phyloP scores from a whole-genome alignment of 371 early-diverging fungal genomes.

The Lichtheimia ramosa region DNA sequence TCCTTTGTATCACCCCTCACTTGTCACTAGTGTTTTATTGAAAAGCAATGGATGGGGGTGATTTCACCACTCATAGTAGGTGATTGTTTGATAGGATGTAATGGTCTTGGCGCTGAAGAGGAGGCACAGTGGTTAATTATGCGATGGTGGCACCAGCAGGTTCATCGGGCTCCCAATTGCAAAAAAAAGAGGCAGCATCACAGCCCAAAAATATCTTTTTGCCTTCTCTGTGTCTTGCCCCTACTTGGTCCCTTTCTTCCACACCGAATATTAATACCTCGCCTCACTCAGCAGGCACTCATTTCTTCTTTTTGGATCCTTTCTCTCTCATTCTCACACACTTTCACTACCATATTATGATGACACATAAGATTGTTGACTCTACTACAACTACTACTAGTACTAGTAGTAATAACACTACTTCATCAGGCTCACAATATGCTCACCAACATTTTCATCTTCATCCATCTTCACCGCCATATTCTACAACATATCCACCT shows the following conservation, averaged over 20 bases:
- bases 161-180: too few species aligned
- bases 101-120: too few species aligned
- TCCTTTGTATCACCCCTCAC: too few species aligned
- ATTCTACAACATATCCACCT: neutral
- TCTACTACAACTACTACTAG: neutral
- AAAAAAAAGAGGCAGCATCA: neutral
- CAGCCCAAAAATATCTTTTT: slow-evolving; percentile 2
- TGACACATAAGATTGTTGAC: neutral
- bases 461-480: neutral
- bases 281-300: neutral
- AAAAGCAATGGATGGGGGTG: too few species aligned
- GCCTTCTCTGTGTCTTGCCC: neutral
- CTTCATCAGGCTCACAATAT: neutral
- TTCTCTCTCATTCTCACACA: neutral
- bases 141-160: too few species aligned
- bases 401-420: neutral
- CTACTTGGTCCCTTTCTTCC: slow-evolving; percentile 4
- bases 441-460: neutral
- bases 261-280: slow-evolving; percentile 3
- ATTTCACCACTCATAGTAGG: too few species aligned
- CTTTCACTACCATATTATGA: neutral
- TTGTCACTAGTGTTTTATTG: too few species aligned
- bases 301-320: neutral
- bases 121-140: too few species aligned
- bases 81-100: too few species aligned